Conservation (phyloP, 371 early-diverging fungal genomes). For the Mortierella sp. region DNA sequence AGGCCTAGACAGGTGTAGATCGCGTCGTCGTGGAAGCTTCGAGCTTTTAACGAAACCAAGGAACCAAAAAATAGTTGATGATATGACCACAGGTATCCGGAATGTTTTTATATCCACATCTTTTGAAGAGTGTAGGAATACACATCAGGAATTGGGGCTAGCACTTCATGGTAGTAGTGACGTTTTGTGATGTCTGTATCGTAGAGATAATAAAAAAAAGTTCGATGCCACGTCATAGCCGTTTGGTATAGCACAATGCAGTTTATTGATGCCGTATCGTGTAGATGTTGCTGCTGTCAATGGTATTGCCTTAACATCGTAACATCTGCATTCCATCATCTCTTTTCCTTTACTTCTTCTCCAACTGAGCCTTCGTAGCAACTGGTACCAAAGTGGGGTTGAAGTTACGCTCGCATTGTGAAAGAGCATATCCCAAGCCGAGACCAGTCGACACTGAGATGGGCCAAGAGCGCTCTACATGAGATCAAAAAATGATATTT, state of each 20-base stretch:
- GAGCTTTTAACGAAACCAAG: too few relatives aligned
- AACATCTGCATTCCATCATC: neutral
- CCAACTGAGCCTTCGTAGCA: constrained; percentile 23
- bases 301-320: neutral
- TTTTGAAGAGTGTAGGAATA: too few relatives aligned
- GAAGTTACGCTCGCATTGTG: constrained; percentile 80
- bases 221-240: neutral
- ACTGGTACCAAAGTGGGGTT: constrained; percentile 56
- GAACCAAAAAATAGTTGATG: too few relatives aligned
- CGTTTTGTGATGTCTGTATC: too few relatives aligned
- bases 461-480: constrained; percentile 88
- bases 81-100: too few relatives aligned
- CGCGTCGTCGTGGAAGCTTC: too few relatives aligned
- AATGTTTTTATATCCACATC: too few relatives aligned
- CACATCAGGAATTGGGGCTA: too few relatives aligned
- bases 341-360: constrained; percentile 35
- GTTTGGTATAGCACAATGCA: neutral
- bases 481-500: neutral
- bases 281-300: neutral
- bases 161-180: too few relatives aligned
- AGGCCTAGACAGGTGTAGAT: too few relatives aligned
- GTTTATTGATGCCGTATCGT: neutral
- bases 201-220: neutral
- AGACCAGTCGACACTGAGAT: constrained; percentile 90
- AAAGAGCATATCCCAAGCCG: constrained; percentile 89